These are phyloP conservation scores for Linanthus parryae DNA, from an alignment of 148 eudicot genomes.

Conservation along the genomic window DNA sequence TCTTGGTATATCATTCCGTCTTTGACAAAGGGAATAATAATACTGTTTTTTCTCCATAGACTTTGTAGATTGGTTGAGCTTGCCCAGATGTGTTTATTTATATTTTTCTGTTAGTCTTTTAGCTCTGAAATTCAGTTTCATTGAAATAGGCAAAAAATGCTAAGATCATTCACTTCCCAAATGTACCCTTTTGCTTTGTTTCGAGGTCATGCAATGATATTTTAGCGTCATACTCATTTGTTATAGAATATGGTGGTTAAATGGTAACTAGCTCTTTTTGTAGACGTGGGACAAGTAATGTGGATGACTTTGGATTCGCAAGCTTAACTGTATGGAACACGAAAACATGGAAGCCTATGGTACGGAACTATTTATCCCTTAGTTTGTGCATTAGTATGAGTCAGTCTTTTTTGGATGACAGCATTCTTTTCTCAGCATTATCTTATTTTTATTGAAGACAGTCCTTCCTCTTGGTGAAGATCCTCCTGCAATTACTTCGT, in stretches of 20 bases:
- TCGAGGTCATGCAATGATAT: background rate
- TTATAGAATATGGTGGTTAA: background rate
- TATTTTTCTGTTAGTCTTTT: no score
- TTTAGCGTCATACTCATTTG: background rate
- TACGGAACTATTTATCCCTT: constrained; percentile 30
- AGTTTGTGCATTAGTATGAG: background rate
- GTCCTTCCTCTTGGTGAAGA: constrained; percentile 99
- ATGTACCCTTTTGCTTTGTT: background rate
- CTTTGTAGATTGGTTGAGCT: no score
- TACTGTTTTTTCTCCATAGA: no score
- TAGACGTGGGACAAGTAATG: constrained; percentile 53
- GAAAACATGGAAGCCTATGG: constrained; percentile 97
- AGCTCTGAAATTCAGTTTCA: no score
- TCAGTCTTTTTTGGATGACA: constrained; percentile 7
- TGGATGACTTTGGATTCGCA: constrained; percentile 57
- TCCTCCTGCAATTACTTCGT: constrained; percentile 90
- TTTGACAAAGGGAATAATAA: no score
- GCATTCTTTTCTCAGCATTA: constrained; percentile 19
- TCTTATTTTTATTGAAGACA: constrained; percentile 62
- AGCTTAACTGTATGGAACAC: constrained; percentile 94
- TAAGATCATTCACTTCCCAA: no score
- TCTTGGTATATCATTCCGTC: no score
- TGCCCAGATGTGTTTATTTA: no score
- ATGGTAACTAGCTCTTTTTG: constrained; percentile 6
- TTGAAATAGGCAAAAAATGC: no score